Base-by-base conservation (phyloP, 2,329 filamentous ascomycete species). In the Diaporthe nobilis region DNA sequence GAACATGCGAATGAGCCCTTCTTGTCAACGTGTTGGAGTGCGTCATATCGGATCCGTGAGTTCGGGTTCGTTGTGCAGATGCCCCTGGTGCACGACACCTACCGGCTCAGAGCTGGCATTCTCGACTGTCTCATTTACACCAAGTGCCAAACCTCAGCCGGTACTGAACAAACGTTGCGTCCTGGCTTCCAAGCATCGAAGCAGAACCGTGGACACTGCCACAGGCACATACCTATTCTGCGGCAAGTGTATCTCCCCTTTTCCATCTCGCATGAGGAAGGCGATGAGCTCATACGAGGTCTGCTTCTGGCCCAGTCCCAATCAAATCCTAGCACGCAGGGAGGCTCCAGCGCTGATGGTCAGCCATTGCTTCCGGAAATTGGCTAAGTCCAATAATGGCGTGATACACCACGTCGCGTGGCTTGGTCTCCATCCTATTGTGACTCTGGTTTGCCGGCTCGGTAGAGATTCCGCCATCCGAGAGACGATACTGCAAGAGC, bases 401-500 rank as follows among this genome's bases (percentile, higher is more conserved):
- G 55, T 74, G 75, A 71, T 73, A 44, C 49, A 60, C n/a, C 65
- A 37, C 65, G 49, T 76, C 72, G 72, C 49, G 49, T 74, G 75
- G 65, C 71, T 55, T 55, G 68, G 37, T 51, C 49, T 20, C 57
- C 57, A 71, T 57, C 34, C 25, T 53, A 53, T 51, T 49, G 47
- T 60, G 60, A 51, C 37, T 25, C 31, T 73, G 31, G 51, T 70
- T 42, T 39, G 65, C 39, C 51, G 47, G 67, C 47, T 65, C 57
- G 75, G 72, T 65, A 74, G 31, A 34, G 17, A 31, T 57, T 31
- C 65, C 65, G 47, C 37, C 63, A 57, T n/a, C 71, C 55, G 55
- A 61, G 28, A 13, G 22, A 47, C 57, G 57, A 53, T 47, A 53
- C 58, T 37, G n/a, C 22, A 47, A 42, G 34, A 70, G 49, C 60